Conservation (phyloP, 2,329 filamentous ascomycete genomes). For the Penicillium expansum region DNA sequence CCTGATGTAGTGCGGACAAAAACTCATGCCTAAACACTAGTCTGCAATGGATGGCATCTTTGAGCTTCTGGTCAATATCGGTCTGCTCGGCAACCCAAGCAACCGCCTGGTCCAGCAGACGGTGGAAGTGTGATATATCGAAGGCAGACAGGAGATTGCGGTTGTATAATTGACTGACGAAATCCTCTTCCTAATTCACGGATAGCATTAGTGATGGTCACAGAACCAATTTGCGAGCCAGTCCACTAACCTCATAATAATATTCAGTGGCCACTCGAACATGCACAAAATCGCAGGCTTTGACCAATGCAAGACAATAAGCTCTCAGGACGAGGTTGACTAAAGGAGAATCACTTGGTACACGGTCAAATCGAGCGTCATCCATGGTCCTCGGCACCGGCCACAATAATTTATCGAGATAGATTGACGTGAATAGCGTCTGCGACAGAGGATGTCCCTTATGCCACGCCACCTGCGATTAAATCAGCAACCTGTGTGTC, state of each 20-base stretch:
- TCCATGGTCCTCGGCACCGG: constrained; percentile 63
- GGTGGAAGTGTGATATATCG: constrained; percentile 55
- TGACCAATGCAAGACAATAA: constrained; percentile 82
- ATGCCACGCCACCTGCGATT: constrained; percentile 83
- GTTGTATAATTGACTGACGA: constrained; percentile 87
- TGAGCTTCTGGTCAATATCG: constrained; percentile 37
- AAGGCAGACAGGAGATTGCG: constrained; percentile 69
- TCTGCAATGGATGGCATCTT: constrained; percentile 61
- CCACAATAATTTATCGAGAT: constrained; percentile 79
- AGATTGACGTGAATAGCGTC: constrained; percentile 87
- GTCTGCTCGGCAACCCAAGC: constrained; percentile 46
- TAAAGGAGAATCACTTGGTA: constrained; percentile 45
- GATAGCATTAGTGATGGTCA: constrained; percentile 15
- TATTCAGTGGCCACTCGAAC: constrained; percentile 75
- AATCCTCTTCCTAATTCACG: constrained; percentile 77
- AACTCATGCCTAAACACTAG: constrained; percentile 62
- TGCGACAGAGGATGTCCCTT: constrained; percentile 93
- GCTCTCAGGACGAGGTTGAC: constrained; percentile 67
- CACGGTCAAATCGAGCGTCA: constrained; percentile 60
- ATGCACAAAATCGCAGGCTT: constrained; percentile 77
- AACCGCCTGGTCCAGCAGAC: constrained; percentile 56
- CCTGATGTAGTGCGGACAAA: constrained; percentile 40
- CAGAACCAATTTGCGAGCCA: not conserved
- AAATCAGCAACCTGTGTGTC: not conserved
- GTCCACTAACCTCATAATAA: constrained; percentile 72